Evolutionary conservation across 75 land plant genomes (phyloP).

Genomic region (Picea sitchensis): DNA sequence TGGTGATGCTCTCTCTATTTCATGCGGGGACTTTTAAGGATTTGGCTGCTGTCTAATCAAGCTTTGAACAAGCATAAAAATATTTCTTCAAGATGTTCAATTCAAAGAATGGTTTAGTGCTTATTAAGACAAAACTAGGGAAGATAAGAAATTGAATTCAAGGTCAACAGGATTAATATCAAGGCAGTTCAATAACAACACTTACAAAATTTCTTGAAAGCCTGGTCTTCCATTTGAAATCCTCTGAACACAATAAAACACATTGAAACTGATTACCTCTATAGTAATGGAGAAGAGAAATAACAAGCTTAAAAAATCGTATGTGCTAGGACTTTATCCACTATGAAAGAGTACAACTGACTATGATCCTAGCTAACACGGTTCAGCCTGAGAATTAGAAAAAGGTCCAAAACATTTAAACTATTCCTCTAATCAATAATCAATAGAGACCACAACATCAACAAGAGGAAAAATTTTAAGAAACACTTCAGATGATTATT

Average conservation of each 20-base stretch:
- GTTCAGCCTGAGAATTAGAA: neutral
- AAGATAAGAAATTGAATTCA: neutral
- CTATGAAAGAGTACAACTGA: neutral
- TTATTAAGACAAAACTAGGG: neutral
- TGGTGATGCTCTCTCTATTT: neutral
- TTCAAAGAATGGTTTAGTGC: neutral
- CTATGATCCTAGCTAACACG: neutral
- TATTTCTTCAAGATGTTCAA: neutral
- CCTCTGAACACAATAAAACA: slow-evolving; percentile 8
- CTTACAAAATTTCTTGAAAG: slow-evolving; percentile 7
- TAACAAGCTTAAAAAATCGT: neutral
- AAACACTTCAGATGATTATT: too few species aligned
- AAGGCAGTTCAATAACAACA: neutral
- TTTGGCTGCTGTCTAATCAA: neutral
- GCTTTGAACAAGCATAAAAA: neutral
- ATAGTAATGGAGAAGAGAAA: neutral
- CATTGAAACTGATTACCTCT: neutral
- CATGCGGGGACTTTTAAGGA: neutral
- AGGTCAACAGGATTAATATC: neutral
- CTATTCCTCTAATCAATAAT: neutral
- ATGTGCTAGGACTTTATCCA: neutral
- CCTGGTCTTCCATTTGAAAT: neutral
- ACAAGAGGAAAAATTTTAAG: too few species aligned
- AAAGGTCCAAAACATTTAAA: neutral
- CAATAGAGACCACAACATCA: too few species aligned